phyloP scores from a whole-genome alignment of 208 protist genomes.

The Histomonas meleagridis region DNA sequence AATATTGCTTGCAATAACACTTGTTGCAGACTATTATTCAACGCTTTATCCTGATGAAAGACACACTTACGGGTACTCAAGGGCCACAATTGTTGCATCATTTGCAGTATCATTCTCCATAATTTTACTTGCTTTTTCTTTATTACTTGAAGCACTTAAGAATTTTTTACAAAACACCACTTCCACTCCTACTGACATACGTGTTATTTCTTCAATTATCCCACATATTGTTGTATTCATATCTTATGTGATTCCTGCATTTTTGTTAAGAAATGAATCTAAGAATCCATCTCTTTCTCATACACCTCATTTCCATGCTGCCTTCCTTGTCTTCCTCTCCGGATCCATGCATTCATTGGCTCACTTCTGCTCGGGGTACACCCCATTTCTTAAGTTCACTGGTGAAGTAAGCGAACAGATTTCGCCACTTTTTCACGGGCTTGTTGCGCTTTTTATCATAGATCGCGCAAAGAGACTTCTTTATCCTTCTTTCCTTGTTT shows the following conservation, averaged over 20 bases:
- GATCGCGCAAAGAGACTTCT: neutral
- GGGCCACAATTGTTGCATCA: neutral
- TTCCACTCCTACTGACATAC: neutral
- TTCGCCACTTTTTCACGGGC: neutral
- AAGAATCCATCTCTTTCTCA: neutral
- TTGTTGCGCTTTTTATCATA: slow-evolving; percentile 20
- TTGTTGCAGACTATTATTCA: slow-evolving; percentile 25
- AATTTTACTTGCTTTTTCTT: slow-evolving; percentile 16
- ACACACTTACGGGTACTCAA: slow-evolving; percentile 2
- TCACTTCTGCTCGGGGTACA: neutral
- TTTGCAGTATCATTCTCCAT: slow-evolving; percentile 1
- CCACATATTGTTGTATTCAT: neutral
- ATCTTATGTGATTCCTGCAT: neutral
- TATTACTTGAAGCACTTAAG: neutral
- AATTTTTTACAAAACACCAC: neutral
- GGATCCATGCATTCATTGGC: neutral
- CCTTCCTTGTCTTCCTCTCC: neutral
- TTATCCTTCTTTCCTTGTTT: neutral
- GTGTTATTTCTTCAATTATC: neutral
- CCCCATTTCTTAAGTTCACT: neutral
- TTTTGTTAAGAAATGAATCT: neutral
- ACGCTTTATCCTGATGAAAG: neutral
- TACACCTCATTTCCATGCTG: neutral
- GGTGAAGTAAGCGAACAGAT: neutral
- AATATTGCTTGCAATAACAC: neutral